These are phyloP conservation scores for Xylaria acuta DNA, from an alignment of 495 filamentous ascomycete genomes.

Conservation along the genomic window DNA sequence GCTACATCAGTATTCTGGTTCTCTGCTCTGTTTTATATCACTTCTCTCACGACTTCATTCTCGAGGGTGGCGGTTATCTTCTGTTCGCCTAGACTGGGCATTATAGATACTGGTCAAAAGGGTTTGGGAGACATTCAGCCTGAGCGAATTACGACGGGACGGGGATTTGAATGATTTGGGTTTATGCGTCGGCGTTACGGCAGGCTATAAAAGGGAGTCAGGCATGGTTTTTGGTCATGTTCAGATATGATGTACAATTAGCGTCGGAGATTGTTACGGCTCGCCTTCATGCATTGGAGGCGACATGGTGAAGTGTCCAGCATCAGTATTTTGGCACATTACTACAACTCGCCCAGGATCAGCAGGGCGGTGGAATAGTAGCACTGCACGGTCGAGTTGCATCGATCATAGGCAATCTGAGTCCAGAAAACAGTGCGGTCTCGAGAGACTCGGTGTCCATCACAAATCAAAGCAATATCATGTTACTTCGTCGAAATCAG, in stretches of 20 bases:
- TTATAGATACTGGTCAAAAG: slow-evolving; percentile 35
- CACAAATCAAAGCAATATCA: slow-evolving; percentile 9
- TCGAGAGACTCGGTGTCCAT: neutral
- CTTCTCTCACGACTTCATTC: slow-evolving; percentile 18
- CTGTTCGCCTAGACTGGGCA: slow-evolving; percentile 29
- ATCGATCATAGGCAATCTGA: slow-evolving; percentile 1
- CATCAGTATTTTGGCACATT: neutral
- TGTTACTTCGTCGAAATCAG: neutral
- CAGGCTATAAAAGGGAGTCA: slow-evolving; percentile 18
- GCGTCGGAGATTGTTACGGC: slow-evolving; percentile 19
- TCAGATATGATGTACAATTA: slow-evolving; percentile 29
- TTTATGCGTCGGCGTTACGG: slow-evolving; percentile 37
- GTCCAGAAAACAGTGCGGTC: neutral
- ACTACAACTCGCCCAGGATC: neutral
- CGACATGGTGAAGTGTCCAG: slow-evolving; percentile 14
- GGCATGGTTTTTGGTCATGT: slow-evolving; percentile 17
- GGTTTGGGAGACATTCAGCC: slow-evolving; percentile 34
- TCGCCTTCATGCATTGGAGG: slow-evolving; percentile 9
- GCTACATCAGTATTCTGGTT: slow-evolving; percentile 2
- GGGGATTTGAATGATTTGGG: slow-evolving; percentile 7
- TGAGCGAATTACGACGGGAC: slow-evolving; percentile 23
- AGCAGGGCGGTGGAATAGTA: slow-evolving; percentile 4
- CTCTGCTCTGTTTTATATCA: slow-evolving; percentile 22
- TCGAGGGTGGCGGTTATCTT: slow-evolving; percentile 15
- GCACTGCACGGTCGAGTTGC: slow-evolving; percentile 12